These are phyloP conservation scores for Amaranthus hypochondriacus DNA, from an alignment of 148 eudicot genomes.

Conservation along the genomic window DNA sequence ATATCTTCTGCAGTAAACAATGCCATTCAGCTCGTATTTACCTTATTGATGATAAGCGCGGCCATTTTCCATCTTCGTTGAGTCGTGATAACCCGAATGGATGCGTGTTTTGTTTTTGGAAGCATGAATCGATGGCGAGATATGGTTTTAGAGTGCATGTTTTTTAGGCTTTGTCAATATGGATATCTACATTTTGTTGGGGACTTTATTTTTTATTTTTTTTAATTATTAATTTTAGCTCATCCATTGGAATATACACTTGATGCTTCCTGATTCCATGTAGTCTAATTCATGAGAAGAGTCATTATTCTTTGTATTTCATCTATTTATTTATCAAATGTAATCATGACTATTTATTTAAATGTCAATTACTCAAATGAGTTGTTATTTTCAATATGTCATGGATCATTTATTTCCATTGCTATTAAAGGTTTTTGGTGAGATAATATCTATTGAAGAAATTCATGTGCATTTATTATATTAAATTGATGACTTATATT, in stretches of 20 bases:
- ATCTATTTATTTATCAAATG: constrained; percentile 20
- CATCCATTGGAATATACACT: constrained; percentile 9
- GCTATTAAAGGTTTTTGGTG: too few relatives aligned
- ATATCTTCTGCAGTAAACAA: constrained; percentile 40
- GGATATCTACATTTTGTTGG: constrained; percentile 16
- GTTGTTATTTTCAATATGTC: background rate
- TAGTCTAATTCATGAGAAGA: constrained; percentile 21
- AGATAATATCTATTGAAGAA: too few relatives aligned
- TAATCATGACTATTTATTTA: constrained; percentile 19
- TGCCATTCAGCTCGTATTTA: constrained; percentile 30
- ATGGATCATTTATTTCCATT: too few relatives aligned
- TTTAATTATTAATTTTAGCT: constrained; percentile 9
- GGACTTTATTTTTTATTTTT: constrained; percentile 7
- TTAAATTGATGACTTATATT: too few relatives aligned
- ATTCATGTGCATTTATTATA: too few relatives aligned
- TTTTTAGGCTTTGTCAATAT: constrained; percentile 34
- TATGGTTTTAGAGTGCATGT: constrained; percentile 26
- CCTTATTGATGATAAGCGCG: constrained; percentile 35
- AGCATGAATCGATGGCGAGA: constrained; percentile 36
- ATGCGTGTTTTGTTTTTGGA: constrained; percentile 18
- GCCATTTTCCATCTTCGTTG: constrained; percentile 31
- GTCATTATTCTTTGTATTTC: constrained; percentile 32
- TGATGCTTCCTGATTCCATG: constrained; percentile 25
- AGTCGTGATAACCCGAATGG: constrained; percentile 2
- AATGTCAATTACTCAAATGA: constrained; percentile 21